Evolutionary conservation across 768 basidiomycete genomes (phyloP).

Genomic region (Phylloporus scabripes): DNA sequence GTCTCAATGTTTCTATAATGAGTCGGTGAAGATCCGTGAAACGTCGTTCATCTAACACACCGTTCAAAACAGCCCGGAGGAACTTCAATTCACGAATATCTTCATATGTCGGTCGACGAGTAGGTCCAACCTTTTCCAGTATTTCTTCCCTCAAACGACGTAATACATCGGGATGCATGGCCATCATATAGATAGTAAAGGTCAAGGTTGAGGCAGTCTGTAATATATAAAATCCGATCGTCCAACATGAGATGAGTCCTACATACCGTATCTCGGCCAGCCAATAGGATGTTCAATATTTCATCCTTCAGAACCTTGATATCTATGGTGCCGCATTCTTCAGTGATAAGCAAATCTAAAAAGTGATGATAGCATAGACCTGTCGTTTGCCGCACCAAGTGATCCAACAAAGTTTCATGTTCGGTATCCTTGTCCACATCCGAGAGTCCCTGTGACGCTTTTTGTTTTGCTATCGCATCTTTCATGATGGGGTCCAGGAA

Average conservation of each 20-base stretch:
- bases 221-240: background rate
- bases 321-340: constrained; percentile 14
- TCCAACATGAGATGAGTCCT: background rate
- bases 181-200: constrained; percentile 41
- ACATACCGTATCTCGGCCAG: constrained; percentile 40
- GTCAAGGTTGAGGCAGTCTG: constrained; percentile 43
- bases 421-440: constrained; percentile 15
- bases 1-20: constrained; percentile 27
- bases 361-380: constrained; percentile 21
- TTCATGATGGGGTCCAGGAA: constrained; percentile 38
- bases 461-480: constrained; percentile 29
- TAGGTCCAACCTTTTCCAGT: constrained; percentile 32
- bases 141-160: constrained; percentile 40
- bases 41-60: constrained; percentile 16
- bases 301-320: constrained; percentile 36
- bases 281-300: constrained; percentile 40
- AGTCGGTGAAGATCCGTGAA: background rate
- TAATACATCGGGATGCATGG: constrained; percentile 40
- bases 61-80: constrained; percentile 41
- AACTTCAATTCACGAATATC: constrained; percentile 41
- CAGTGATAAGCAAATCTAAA: background rate
- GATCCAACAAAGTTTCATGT: constrained; percentile 38
- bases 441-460: constrained; percentile 3
- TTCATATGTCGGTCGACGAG: constrained; percentile 35
- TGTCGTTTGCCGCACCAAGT: constrained; percentile 34